phyloP scores from a whole-genome alignment of 768 basidiomycete species.

The Boletus rufocinnamomeus region DNA sequence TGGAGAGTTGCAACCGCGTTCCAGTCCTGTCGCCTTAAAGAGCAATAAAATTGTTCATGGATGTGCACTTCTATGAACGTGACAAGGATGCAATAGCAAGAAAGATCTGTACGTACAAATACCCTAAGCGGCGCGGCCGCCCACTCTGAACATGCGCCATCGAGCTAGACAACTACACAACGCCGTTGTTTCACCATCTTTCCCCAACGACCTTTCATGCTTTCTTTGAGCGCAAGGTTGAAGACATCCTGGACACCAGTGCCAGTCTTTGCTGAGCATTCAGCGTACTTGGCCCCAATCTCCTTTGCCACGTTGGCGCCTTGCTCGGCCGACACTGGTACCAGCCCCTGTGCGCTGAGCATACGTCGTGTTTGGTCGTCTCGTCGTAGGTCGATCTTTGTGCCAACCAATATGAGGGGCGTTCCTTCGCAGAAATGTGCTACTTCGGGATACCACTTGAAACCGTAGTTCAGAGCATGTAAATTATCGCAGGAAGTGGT shows the following conservation, averaged over 20 bases:
- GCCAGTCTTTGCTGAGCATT: slow-evolving; percentile 95
- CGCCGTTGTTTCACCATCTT: slow-evolving; percentile 68
- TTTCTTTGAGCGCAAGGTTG: slow-evolving; percentile 83
- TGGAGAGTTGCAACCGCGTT: slow-evolving; percentile 27
- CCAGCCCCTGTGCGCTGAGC: slow-evolving; percentile 86
- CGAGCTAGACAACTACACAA: slow-evolving; percentile 60
- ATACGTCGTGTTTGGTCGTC: slow-evolving; percentile 87
- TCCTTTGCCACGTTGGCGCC: slow-evolving; percentile 85
- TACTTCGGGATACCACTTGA: slow-evolving; percentile 90
- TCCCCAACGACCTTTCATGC: slow-evolving; percentile 78
- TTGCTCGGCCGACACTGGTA: slow-evolving; percentile 79
- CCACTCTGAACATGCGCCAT: slow-evolving; percentile 15
- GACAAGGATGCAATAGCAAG: slow-evolving; percentile 26
- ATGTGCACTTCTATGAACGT: slow-evolving; percentile 11
- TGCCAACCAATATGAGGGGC: slow-evolving; percentile 88
- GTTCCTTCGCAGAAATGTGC: slow-evolving; percentile 90
- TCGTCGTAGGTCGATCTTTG: slow-evolving; percentile 87
- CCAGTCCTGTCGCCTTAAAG: slow-evolving; percentile 26
- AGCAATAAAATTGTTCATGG: slow-evolving; percentile 18
- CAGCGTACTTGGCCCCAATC: slow-evolving; percentile 91
- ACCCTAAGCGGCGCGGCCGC: slow-evolving; percentile 14
- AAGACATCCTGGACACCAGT: slow-evolving; percentile 92
- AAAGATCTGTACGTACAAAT: slow-evolving; percentile 36
- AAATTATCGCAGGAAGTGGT: neutral
- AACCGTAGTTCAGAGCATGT: slow-evolving; percentile 14